phyloP scores from a whole-genome alignment of 2,329 filamentous ascomycete species.

The Exserohilum rostratum region DNA sequence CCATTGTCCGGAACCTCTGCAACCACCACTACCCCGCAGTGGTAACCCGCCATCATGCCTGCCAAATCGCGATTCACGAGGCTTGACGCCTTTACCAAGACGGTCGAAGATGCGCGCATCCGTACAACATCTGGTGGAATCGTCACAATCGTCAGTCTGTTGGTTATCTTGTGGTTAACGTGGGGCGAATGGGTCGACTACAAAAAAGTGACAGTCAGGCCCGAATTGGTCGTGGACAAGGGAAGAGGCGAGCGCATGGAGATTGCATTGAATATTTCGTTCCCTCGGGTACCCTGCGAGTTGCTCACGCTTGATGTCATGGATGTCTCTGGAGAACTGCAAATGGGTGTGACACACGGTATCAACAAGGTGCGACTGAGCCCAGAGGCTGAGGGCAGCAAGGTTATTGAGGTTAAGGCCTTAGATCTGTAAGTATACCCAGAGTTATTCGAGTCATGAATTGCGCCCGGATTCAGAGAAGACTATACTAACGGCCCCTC shows the following conservation, averaged over 20 bases:
- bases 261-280: slow-evolving; percentile 96
- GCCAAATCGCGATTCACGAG: slow-evolving; percentile 91
- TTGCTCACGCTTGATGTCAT: slow-evolving; percentile 96
- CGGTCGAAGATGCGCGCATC: slow-evolving; percentile 95
- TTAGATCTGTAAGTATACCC: slow-evolving; percentile 45
- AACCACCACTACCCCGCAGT: slow-evolving; percentile 12
- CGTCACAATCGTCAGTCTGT: slow-evolving; percentile 87
- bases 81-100: slow-evolving; percentile 99
- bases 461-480: neutral
- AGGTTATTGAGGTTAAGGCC: slow-evolving; percentile 47
- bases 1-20: neutral
- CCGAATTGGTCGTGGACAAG: slow-evolving; percentile 95
- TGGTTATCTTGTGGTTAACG: slow-evolving; percentile 85
- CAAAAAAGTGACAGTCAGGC: slow-evolving; percentile 80
- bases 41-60: slow-evolving; percentile 65
- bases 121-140: slow-evolving; percentile 95
- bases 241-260: slow-evolving; percentile 98
- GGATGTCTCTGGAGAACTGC: slow-evolving; percentile 97
- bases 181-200: slow-evolving; percentile 98
- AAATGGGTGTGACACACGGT: slow-evolving; percentile 91
- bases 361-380: slow-evolving; percentile 87
- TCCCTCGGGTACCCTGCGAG: slow-evolving; percentile 92
- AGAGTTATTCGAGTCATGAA: neutral
- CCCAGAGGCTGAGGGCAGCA: slow-evolving; percentile 74
- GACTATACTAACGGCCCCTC: slow-evolving; percentile 7